phyloP scores from a whole-genome alignment of 805 yeast genomes.

The Wickerhamiella occidentalis region DNA sequence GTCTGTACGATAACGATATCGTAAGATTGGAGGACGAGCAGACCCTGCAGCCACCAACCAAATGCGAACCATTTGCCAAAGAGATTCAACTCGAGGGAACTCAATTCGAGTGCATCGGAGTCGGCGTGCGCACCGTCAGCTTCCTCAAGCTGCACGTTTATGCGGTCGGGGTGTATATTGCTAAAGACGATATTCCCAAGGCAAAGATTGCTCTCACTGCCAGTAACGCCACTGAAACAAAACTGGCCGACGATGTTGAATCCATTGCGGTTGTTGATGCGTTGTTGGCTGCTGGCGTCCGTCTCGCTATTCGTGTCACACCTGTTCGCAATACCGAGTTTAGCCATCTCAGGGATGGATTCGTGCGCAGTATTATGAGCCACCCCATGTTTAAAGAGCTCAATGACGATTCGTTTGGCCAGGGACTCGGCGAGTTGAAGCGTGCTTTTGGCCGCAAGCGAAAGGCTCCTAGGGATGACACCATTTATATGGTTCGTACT shows the following conservation, averaged over 20 bases:
- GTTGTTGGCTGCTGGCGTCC: slow-evolving; percentile 46
- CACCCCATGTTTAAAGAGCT: slow-evolving; percentile 43
- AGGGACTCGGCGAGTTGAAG: slow-evolving; percentile 58
- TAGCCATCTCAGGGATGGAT: slow-evolving; percentile 79
- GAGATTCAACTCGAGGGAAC: slow-evolving; percentile 21
- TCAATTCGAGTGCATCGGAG: slow-evolving; percentile 53
- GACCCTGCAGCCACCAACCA: slow-evolving; percentile 27
- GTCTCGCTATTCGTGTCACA: slow-evolving; percentile 60
- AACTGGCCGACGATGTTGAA: slow-evolving; percentile 32
- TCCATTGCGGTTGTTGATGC: slow-evolving; percentile 44
- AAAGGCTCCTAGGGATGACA: slow-evolving; percentile 63
- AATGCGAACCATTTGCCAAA: slow-evolving; percentile 27
- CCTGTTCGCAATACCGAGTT: slow-evolving; percentile 89
- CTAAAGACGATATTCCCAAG: slow-evolving; percentile 38
- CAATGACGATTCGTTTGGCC: slow-evolving; percentile 36
- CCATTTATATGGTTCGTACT: slow-evolving; percentile 45
- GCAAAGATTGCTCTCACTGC: slow-evolving; percentile 19
- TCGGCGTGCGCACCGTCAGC: slow-evolving; percentile 75
- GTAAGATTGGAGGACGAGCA: slow-evolving; percentile 10
- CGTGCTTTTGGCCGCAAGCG: slow-evolving; percentile 51
- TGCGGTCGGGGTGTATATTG: slow-evolving; percentile 72
- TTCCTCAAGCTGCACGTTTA: slow-evolving; percentile 74
- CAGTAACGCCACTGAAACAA: slow-evolving; percentile 13
- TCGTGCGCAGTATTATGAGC: slow-evolving; percentile 65
- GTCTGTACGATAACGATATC: slow-evolving; percentile 5